Evolutionary conservation across 306 rosid species (phyloP).

Genomic region (Dicorynia guianensis): DNA sequence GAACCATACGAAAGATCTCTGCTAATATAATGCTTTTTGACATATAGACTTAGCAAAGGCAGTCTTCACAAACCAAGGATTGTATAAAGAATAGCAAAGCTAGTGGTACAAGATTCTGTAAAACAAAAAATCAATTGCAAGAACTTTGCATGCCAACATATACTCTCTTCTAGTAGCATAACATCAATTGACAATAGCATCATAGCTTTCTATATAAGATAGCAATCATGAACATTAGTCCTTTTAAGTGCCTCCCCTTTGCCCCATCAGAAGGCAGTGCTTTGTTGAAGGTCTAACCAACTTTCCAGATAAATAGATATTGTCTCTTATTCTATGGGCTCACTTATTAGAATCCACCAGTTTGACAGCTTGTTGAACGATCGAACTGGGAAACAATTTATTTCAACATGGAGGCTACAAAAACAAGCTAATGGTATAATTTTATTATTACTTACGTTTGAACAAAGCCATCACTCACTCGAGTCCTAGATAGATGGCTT

Average conservation of each 20-base stretch:
- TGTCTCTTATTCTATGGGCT: too few species aligned
- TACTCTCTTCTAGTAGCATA: neutral
- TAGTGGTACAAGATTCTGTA: neutral
- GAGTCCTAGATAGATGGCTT: slow-evolving; percentile 57
- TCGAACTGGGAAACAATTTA: too few species aligned
- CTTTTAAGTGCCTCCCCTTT: too few species aligned
- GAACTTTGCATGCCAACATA: neutral
- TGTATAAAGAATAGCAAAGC: neutral
- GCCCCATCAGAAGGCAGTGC: too few species aligned
- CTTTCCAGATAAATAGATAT: too few species aligned
- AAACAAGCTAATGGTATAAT: too few species aligned
- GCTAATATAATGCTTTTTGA: too few species aligned
- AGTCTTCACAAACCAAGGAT: slow-evolving; percentile 5
- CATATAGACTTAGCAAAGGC: neutral
- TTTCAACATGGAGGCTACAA: too few species aligned
- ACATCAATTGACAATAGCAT: neutral
- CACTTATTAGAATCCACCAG: too few species aligned
- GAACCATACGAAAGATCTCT: too few species aligned
- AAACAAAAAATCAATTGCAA: neutral
- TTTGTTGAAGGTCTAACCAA: too few species aligned
- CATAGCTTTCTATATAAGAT: neutral
- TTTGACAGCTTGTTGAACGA: too few species aligned
- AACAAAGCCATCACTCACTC: slow-evolving; percentile 76
- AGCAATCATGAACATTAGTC: slow-evolving; percentile 9
- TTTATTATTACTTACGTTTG: slow-evolving; percentile 61